Evolutionary conservation across 2,329 filamentous ascomycete species (phyloP).

Genomic region (Kalmusia sp.): DNA sequence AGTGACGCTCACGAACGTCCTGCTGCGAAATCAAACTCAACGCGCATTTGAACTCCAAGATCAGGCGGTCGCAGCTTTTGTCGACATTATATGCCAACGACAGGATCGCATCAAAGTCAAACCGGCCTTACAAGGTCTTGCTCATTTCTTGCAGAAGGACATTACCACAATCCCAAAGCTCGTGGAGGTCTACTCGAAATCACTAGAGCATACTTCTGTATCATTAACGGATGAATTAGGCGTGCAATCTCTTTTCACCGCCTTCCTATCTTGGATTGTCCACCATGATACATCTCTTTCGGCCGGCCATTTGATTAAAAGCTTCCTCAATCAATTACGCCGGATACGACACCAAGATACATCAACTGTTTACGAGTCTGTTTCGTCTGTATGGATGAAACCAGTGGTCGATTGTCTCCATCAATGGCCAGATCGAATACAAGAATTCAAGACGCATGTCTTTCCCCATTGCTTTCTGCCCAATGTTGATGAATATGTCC

Average conservation of each 20-base stretch:
- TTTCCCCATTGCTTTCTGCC: slow-evolving; percentile 56
- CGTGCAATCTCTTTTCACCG: slow-evolving; percentile 28
- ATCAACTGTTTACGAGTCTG: neutral
- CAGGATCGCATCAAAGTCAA: slow-evolving; percentile 71
- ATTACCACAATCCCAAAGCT: slow-evolving; percentile 54
- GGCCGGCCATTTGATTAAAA: slow-evolving; percentile 47
- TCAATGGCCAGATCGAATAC: slow-evolving; percentile 44
- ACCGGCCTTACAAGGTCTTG: slow-evolving; percentile 71
- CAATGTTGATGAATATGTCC: slow-evolving; percentile 46
- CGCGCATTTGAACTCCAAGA: slow-evolving; percentile 33
- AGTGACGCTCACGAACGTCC: slow-evolving; percentile 45
- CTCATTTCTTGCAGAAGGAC: slow-evolving; percentile 69
- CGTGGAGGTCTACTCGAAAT: slow-evolving; percentile 48
- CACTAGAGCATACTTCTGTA: slow-evolving; percentile 14
- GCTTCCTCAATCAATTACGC: slow-evolving; percentile 39
- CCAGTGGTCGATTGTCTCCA: slow-evolving; percentile 44
- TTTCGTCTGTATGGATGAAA: slow-evolving; percentile 46
- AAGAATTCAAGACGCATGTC: slow-evolving; percentile 54
- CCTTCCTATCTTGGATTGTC: slow-evolving; percentile 46
- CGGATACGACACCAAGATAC: slow-evolving; percentile 19
- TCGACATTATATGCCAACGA: slow-evolving; percentile 67
- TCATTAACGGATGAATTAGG: slow-evolving; percentile 4
- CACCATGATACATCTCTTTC: slow-evolving; percentile 50
- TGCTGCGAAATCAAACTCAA: slow-evolving; percentile 36
- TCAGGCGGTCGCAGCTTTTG: slow-evolving; percentile 49